Evolutionary conservation across 805 yeast genomes (phyloP), one percentile per base, ranked within the genome.

Genomic region (Saturnispora mendoncae): DNA sequence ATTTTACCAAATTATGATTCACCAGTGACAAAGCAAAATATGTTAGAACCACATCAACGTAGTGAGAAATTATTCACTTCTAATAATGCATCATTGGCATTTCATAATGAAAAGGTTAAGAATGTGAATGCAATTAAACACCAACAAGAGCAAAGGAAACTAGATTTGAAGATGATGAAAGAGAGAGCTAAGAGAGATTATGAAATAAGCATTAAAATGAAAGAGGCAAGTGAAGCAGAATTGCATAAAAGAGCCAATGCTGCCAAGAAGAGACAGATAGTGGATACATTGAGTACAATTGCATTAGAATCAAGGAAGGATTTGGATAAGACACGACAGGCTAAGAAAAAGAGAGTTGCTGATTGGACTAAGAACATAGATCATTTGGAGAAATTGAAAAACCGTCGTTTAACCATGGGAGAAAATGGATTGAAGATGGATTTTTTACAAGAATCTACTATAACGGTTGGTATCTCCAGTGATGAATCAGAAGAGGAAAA

Each of bases 41-140:
- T 43, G 19, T 19, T 38, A 36, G 41, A 49, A 18, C 33, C 37
- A 15, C 49, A 41, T 7, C 51, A 53, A 19, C 30, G 36, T 5
- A 19, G 13, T 13, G 38, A 39, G 20, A 32, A 25, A 10, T 56
- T 59, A 29, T 76, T 74, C 46, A 61, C 67, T 3, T 63, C 60
- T 38, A 55, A 57, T 1, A 56, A 61, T 19, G 68, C 74, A 4
- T 70, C 72, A 21, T 60, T 60, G 36, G 77, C 78, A 3, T 75
- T 74, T 48, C 74, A 68, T 50, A 68, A 72, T 50, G 71, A 70
- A 13, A 61, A 65, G 25, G 76, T 64, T 47, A 65, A 65, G 9
- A 69, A 71, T 53, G 75, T 80, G 1, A 70, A 68, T 18, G 52
- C 67, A 3, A 43, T 74, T 23, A 58, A 52, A 4, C 67, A 67